These are phyloP conservation scores for Steccherinum ochraceum DNA, from an alignment of 768 basidiomycete species.

Conservation along the genomic window DNA sequence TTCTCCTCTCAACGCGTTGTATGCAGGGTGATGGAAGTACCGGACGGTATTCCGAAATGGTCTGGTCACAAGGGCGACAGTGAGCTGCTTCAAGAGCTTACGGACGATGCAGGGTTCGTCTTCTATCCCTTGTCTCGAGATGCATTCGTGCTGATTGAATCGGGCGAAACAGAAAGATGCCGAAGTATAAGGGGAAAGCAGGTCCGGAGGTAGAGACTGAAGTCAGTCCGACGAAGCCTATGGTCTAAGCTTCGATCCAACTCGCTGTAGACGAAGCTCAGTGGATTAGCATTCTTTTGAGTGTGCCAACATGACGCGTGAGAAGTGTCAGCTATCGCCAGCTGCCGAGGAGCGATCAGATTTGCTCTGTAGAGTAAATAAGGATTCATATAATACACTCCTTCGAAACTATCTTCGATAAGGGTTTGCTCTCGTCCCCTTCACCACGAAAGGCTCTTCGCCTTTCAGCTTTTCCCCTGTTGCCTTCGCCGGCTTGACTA, in stretches of 20 bases:
- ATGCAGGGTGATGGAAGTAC: slow-evolving; percentile 23
- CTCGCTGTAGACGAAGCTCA: no score
- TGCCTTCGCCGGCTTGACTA: no score
- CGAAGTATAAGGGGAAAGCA: slow-evolving; percentile 21
- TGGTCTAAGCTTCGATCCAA: no score
- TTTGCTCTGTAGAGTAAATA: no score
- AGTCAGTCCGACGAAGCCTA: slow-evolving; percentile 17
- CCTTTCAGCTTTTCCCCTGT: no score
- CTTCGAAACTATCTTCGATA: no score
- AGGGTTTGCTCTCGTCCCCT: no score
- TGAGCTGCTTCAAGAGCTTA: slow-evolving; percentile 20
- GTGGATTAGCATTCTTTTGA: background rate
- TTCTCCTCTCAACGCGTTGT: background rate
- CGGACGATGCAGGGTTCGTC: slow-evolving; percentile 18
- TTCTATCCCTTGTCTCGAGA: background rate
- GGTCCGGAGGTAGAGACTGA: slow-evolving; percentile 25
- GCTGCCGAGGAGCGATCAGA: no score
- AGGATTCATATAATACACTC: no score
- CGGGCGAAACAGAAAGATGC: slow-evolving; percentile 12
- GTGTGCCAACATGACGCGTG: no score
- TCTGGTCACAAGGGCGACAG: slow-evolving; percentile 24
- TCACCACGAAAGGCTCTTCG: no score
- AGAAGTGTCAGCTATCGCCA: no score
- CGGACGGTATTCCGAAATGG: slow-evolving; percentile 25
- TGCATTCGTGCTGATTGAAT: background rate